Evolutionary conservation across 139 green algal genomes (phyloP).

Genomic region (Pleodorina starrii): DNA sequence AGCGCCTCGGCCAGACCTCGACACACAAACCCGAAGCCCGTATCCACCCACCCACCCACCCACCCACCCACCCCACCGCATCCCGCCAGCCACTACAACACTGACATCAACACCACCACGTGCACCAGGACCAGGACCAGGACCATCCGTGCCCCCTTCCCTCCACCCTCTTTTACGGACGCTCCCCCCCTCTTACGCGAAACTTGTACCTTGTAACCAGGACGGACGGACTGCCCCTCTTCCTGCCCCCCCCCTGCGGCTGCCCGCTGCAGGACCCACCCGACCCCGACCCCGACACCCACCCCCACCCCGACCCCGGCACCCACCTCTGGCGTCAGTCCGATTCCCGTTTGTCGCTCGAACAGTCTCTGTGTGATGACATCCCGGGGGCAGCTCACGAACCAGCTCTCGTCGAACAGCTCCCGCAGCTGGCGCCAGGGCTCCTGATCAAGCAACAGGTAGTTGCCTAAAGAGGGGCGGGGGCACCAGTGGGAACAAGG

Average conservation of each 20-base stretch:
- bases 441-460: conserved; percentile 83
- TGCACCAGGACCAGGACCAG: too few species aligned
- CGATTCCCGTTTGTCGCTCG: conserved; percentile 69
- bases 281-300: background rate
- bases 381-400: conserved; percentile 77
- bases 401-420: conserved; percentile 84
- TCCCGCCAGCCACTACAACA: too few species aligned
- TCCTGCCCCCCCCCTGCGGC: too few species aligned
- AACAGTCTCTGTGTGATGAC: conserved; percentile 77
- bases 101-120: too few species aligned
- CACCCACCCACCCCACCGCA: too few species aligned
- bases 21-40: too few species aligned
- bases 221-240: too few species aligned
- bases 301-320: background rate
- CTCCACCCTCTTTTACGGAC: background rate
- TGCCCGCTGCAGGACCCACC: background rate
- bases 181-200: background rate
- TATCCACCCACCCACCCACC: too few species aligned
- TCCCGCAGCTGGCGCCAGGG: conserved; percentile 70
- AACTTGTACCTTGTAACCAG: too few species aligned
- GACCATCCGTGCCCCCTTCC: too few species aligned
- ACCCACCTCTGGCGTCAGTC: conserved; percentile 59
- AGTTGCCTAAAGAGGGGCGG: conserved; percentile 85
- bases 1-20: too few species aligned
- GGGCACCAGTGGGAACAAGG: background rate